Base-by-base conservation (phyloP, 441 rosid species). In the Eruca vesicaria region DNA sequence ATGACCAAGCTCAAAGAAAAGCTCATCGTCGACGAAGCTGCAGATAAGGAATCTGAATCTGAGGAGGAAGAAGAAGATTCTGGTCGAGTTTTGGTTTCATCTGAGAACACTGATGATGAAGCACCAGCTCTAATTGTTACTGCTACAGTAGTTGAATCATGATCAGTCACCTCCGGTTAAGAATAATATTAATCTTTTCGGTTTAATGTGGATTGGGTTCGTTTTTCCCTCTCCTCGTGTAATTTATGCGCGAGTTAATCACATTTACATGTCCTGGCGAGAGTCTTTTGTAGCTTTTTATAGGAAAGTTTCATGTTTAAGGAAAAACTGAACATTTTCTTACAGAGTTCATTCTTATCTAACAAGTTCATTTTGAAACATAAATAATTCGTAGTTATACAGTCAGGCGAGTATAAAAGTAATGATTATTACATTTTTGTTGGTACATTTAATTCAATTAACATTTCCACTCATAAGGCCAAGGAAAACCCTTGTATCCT, bases 51-150 rank as follows among this genome's bases (percentile, higher is more conserved):
- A 50, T 38, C 60, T 5, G 82, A 72, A 62, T 38, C 79, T 3
- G 83, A 73, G 69, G 88, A 82, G 67, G 88, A 82, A 18, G 76
- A 77, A 59, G 80, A 60, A 72, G 87, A 80, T 69, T 29, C 82
- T 1, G 19, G 58, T 0, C 82, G 78, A 72, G 90, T 84, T 78
- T 56, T 78, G 32, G 35, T 85, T 76, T 59, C 90, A 31, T 63
- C 89, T 11, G 93, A 91, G 50, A 74, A 73, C 38, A 88, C 90
- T 0, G 97, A 94, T 67, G 98, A 92, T 83, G 99, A 94, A 76
- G 61, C 86, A 48, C n/a, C 73, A 50, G 50, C 69, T 78, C 23
- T 16, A 48, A 72, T 58, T 77, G 72, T 9, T 59, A 76, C 6
- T 66, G 80, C 70, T 61, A 72, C 83, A 16, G 97, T 86, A 11